Evolutionary conservation across 768 basidiomycete species (phyloP).

Genomic region (Amanita exitialis): DNA sequence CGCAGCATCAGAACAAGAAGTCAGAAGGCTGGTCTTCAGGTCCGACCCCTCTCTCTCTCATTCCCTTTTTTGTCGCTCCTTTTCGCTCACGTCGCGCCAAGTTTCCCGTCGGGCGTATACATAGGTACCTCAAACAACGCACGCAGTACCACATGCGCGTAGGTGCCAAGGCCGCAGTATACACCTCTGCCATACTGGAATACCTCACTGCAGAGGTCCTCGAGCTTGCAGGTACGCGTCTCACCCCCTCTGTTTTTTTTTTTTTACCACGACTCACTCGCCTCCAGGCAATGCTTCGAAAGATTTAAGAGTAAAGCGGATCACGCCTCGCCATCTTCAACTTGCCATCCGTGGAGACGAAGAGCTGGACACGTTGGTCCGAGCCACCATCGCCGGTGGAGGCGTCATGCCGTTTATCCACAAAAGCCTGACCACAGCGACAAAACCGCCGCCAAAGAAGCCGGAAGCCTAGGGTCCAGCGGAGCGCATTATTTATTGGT

Average conservation of each 20-base stretch:
- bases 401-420: slow-evolving; percentile 86
- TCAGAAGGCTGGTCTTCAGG: slow-evolving; percentile 84
- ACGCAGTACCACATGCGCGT: slow-evolving; percentile 93
- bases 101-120: slow-evolving; percentile 98
- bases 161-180: slow-evolving; percentile 96
- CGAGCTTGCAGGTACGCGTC: slow-evolving; percentile 77
- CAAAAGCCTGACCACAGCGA: slow-evolving; percentile 59
- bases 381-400: slow-evolving; percentile 88
- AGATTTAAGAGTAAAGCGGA: slow-evolving; percentile 94
- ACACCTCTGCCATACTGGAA: slow-evolving; percentile 92
- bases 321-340: slow-evolving; percentile 92
- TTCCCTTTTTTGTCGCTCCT: too few species aligned
- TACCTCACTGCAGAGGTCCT: slow-evolving; percentile 95
- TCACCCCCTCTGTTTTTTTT: too few species aligned
- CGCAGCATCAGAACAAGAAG: slow-evolving; percentile 57
- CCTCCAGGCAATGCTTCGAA: slow-evolving; percentile 86
- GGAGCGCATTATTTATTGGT: not conserved
- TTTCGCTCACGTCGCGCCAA: slow-evolving; percentile 16
- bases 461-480: slow-evolving; percentile 15
- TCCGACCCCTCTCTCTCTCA: slow-evolving; percentile 16
- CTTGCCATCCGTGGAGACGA: slow-evolving; percentile 96
- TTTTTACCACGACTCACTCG: not conserved
- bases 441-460: slow-evolving; percentile 36
- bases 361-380: slow-evolving; percentile 91
- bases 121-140: slow-evolving; percentile 86